These are phyloP conservation scores for Colletotrichum euphorbiae DNA, from an alignment of 2,329 filamentous ascomycete species.

Conservation along the genomic window DNA sequence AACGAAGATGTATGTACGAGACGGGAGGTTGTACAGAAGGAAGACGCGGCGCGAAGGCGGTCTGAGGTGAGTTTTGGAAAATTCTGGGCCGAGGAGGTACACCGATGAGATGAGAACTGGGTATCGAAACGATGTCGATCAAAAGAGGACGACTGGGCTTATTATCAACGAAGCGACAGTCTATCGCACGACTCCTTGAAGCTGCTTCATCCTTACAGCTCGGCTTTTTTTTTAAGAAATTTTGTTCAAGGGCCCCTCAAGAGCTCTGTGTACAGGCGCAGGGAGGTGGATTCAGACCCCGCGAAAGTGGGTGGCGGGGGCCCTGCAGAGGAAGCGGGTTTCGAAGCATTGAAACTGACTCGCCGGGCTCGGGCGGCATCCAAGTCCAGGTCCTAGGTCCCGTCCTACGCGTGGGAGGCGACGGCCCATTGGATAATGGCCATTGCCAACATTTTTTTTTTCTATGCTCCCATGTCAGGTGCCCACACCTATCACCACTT, in stretches of 20 bases:
- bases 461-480: too few species aligned
- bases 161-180: constrained; percentile 16
- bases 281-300: constrained; percentile 36
- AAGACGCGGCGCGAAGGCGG: constrained; percentile 26
- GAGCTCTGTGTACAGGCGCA: constrained; percentile 19
- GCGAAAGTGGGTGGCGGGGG: constrained; percentile 37
- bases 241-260: constrained; percentile 19
- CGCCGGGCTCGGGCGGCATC: constrained; percentile 30
- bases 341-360: constrained; percentile 38
- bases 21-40: background rate
- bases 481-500: too few species aligned
- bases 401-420: background rate
- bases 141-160: constrained; percentile 6
- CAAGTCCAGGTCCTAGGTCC: constrained; percentile 1
- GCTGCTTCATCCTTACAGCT: constrained; percentile 5
- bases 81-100: constrained; percentile 16
- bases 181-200: background rate
- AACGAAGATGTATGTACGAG: constrained; percentile 10
- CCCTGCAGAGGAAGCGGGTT: constrained; percentile 33
- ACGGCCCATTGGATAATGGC: constrained; percentile 34
- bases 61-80: constrained; percentile 33
- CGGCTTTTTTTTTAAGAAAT: constrained; percentile 1
- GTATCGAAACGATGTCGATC: constrained; percentile 11
- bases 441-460: constrained; percentile 16
- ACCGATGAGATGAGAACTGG: constrained; percentile 2